Base-by-base conservation (phyloP, 2,329 filamentous ascomycete species). In the Domatiomyces catenatus region DNA sequence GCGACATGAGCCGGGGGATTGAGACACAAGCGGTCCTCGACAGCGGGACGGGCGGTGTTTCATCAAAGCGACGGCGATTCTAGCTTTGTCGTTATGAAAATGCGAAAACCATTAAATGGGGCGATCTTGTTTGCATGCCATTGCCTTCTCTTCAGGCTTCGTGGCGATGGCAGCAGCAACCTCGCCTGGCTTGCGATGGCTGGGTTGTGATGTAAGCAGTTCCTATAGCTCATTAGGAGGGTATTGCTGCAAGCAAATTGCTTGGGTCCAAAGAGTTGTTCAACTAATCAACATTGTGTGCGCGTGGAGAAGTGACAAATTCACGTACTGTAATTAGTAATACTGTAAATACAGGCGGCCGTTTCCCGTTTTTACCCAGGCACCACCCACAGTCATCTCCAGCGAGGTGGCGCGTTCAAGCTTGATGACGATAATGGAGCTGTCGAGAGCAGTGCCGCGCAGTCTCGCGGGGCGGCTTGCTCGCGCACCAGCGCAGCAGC, bases 371-470 rank as follows among this genome's bases (percentile, higher is more conserved):
- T 10, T 32, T 39, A 5, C 10, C 10, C 32, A 39, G 28, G 28
- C 28, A 32, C 10, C 32, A 39, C 8, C 2, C 28, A 32, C 28
- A 5, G 28, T 32, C 28, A 32, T 8, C 32, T 39, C 32, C 3
- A 15, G 5, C 32, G 32, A 39, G 32, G 32, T 15, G 32, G 10
- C 10, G 32, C 2, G 32, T 39, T 39, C 10, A 39, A 39, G 32
- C 15, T 39, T 5, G 12, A 15, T 15, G 10, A 39, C 32, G 8
- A 47, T 39, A 5, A 52, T 50, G 52, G 50, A 50, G 45, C 22
- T 54, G 28, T 49, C 49, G n/a, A 32, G 50, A 47, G 42, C 42
- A 36, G 17, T 49, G 28, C 42, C 50, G 20, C 46, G 52, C 26
- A 49, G 26, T 12, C 15, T 49, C n/a, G 5, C 46, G 8, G 26